Conservation (phyloP, 805 yeast species). For the Sporopachydermia lactativora region DNA sequence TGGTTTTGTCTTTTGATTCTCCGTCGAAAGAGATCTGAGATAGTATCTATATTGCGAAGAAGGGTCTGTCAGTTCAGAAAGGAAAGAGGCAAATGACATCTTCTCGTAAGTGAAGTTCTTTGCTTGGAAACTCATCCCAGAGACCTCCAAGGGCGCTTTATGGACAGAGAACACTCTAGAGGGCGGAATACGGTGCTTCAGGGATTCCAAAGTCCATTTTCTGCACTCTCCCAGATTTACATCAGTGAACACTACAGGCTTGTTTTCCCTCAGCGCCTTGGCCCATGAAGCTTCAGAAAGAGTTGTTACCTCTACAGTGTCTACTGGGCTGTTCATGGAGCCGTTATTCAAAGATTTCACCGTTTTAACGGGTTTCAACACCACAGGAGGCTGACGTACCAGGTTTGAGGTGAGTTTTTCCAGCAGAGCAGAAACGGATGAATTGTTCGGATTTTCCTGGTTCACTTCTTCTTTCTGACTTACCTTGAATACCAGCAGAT, state of each 20-base stretch:
- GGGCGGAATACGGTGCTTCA: constrained; percentile 15
- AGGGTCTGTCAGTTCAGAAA: constrained; percentile 11
- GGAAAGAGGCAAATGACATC: constrained; percentile 16
- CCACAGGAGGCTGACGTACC: too few relatives aligned
- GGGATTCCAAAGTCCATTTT: constrained; percentile 16
- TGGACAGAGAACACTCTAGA: constrained; percentile 17
- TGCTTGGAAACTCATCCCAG: constrained; percentile 16
- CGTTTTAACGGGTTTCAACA: too few relatives aligned
- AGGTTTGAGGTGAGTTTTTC: background rate
- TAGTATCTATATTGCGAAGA: constrained; percentile 11
- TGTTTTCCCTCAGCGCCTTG: constrained; percentile 3
- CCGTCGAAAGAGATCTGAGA: constrained; percentile 17
- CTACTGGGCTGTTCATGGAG: constrained; percentile 1
- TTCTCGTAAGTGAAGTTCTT: constrained; percentile 20
- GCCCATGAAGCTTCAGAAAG: constrained; percentile 5
- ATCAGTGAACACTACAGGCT: constrained; percentile 15
- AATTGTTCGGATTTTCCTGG: background rate
- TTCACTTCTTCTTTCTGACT: background rate
- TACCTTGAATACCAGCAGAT: constrained; percentile 7
- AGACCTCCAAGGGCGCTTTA: constrained; percentile 8
- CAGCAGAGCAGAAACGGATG: background rate
- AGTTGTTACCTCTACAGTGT: background rate
- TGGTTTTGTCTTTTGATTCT: constrained; percentile 17
- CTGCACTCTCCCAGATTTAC: constrained; percentile 17
- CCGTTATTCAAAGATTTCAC: too few relatives aligned